A percentile compares a stretch with the other conserved stretches of the same genome.
phyloP scores from a whole-genome alignment of 345 rosid genomes.

The Eucalyptus marginata region DNA sequence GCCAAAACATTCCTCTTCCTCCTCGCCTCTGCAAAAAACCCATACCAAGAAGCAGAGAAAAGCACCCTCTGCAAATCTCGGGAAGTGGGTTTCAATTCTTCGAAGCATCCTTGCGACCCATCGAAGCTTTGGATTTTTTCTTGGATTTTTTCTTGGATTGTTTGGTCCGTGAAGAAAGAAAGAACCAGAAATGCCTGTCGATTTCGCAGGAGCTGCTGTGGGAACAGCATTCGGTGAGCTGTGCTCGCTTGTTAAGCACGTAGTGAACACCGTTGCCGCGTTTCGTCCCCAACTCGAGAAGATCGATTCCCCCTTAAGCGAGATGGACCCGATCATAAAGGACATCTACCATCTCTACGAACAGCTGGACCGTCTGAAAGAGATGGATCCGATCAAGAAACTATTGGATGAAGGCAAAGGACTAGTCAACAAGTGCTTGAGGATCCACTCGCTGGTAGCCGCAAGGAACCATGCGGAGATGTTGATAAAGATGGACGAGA shows the following conservation, averaged over 20 bases:
- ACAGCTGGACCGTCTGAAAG: not conserved
- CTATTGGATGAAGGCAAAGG: not conserved
- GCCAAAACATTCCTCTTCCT: not conserved
- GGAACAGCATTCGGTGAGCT: not conserved
- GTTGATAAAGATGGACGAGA: not conserved
- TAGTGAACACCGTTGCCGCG: not conserved
- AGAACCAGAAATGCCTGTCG: not conserved
- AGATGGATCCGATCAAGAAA: not conserved
- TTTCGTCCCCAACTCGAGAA: not conserved
- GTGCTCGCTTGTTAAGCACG: not conserved
- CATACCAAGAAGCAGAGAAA: not conserved
- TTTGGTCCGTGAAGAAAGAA: not conserved
- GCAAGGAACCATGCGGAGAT: not conserved
- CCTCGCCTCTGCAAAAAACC: not conserved
- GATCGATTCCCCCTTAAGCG: not conserved
- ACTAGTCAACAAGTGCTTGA: not conserved
- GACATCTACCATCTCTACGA: not conserved
- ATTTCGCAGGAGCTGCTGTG: not conserved
- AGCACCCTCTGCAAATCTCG: not conserved
- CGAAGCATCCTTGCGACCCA: not conserved
- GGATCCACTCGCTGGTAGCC: not conserved
- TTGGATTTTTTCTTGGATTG: not conserved
- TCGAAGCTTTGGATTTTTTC: not conserved
- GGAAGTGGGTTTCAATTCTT: not conserved
- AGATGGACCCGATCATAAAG: not conserved